Conservation (phyloP, 192 early-diverging fungal genomes). For the Backusella circina region DNA sequence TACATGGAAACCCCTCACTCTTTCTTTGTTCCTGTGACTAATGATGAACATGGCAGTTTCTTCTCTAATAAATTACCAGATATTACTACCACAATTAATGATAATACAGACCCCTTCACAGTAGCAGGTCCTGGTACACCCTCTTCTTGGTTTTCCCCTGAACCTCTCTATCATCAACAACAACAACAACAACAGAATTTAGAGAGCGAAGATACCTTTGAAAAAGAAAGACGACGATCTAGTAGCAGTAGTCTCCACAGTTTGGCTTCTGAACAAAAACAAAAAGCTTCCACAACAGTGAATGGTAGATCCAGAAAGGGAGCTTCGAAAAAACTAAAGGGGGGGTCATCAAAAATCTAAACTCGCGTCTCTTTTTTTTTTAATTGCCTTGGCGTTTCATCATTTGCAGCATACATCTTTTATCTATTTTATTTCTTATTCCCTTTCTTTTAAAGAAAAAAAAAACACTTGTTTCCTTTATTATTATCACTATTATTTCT, state of each 20-base stretch:
- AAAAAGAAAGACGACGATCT: background rate
- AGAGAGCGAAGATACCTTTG: background rate
- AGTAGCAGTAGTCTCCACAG: background rate
- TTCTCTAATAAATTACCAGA: background rate
- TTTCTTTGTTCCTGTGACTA: background rate
- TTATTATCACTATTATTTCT: background rate
- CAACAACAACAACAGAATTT: background rate
- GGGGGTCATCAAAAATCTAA: background rate
- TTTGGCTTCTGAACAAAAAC: background rate
- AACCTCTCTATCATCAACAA: background rate
- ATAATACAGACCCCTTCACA: background rate
- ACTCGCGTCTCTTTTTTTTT: background rate
- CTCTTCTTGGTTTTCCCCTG: slow-evolving; percentile 8
- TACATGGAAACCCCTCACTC: background rate
- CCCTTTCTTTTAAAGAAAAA: background rate
- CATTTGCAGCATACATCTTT: background rate
- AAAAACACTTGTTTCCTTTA: background rate
- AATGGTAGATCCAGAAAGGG: background rate
- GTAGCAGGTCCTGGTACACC: background rate
- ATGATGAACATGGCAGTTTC: slow-evolving; percentile 1
- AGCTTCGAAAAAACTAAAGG: background rate
- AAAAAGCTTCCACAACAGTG: background rate
- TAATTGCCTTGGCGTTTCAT: background rate
- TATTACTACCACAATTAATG: background rate
- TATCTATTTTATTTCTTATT: background rate